These are phyloP conservation scores for Populus trichocarpa DNA, from an alignment of 441 rosid genomes.

Conservation along the genomic window DNA sequence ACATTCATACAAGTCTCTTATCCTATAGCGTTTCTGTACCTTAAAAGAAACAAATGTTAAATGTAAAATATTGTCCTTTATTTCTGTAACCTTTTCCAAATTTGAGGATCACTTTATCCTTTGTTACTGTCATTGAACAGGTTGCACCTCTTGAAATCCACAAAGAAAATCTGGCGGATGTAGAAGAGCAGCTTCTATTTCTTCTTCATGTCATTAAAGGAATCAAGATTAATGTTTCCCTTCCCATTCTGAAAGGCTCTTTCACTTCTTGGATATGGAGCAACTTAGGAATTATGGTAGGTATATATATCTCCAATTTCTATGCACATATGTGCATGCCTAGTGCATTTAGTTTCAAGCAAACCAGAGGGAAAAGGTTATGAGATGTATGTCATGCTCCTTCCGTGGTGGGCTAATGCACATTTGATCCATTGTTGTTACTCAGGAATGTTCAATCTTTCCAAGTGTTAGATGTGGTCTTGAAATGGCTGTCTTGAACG, in stretches of 20 bases:
- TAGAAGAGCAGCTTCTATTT: conserved; percentile 79
- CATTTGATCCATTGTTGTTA: conserved; percentile 8
- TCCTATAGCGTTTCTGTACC: neutral
- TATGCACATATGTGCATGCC: conserved; percentile 9
- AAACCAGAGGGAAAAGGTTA: conserved; percentile 13
- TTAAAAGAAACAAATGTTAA: too few relatives aligned
- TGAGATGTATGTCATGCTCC: conserved; percentile 5
- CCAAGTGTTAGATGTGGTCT: conserved; percentile 96
- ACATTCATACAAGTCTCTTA: neutral
- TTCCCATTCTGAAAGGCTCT: conserved; percentile 67
- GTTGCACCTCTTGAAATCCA: conserved; percentile 87
- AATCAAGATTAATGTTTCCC: conserved; percentile 46
- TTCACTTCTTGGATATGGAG: conserved; percentile 87
- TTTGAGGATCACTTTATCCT: neutral
- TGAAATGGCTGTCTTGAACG: conserved; percentile 92
- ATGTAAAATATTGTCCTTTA: conserved; percentile 1
- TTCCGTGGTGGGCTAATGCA: neutral
- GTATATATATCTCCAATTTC: conserved; percentile 24
- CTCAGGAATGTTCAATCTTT: conserved; percentile 70
- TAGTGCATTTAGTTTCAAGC: conserved; percentile 1
- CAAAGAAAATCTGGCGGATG: conserved; percentile 65
- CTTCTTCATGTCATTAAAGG: conserved; percentile 61
- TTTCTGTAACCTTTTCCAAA: neutral
- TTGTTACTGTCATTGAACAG: conserved; percentile 40
- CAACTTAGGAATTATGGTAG: conserved; percentile 71